Percentiles rank a stretch among this genome's conserved stretches.
These are phyloP conservation scores for Marasmius sp. DNA, from an alignment of 1,284 basidiomycete species.

Conservation along the genomic window DNA sequence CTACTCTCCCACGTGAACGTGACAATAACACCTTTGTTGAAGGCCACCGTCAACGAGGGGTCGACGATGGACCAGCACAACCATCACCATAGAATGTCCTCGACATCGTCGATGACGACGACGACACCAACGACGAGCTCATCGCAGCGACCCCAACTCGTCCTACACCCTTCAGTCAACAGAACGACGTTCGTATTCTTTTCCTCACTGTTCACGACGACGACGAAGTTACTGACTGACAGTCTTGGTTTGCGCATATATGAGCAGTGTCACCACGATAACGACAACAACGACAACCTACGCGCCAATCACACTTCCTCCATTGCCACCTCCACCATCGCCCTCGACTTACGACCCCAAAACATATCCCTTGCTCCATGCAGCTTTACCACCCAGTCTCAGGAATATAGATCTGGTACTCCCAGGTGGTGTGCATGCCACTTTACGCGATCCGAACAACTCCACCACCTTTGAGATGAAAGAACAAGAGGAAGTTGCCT, in stretches of 20 bases:
- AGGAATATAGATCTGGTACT: conserved; percentile 75
- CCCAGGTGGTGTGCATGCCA: conserved; percentile 74
- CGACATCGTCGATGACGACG: background rate
- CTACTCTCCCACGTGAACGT: background rate
- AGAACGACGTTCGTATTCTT: conserved; percentile 64
- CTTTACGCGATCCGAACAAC: conserved; percentile 68
- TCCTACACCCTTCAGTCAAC: conserved; percentile 73
- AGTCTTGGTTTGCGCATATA: conserved; percentile 18
- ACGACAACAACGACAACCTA: conserved; percentile 84
- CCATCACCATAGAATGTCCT: background rate
- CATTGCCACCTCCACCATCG: conserved; percentile 62
- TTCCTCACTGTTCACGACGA: conserved; percentile 1
- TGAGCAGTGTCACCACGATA: conserved; percentile 76
- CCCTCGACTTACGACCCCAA: conserved; percentile 75
- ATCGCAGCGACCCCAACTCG: conserved; percentile 53
- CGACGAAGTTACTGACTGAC: background rate
- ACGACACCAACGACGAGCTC: background rate
- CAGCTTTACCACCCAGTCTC: conserved; percentile 65
- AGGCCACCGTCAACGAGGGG: background rate
- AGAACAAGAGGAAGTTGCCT: conserved; percentile 67
- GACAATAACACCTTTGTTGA: background rate
- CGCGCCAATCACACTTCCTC: conserved; percentile 75
- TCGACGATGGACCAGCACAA: background rate
- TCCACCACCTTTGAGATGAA: conserved; percentile 43
- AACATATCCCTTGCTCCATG: conserved; percentile 71